These are phyloP conservation scores for Acanthamoeba quina DNA, from an alignment of 208 protist genomes.

Conservation along the genomic window DNA sequence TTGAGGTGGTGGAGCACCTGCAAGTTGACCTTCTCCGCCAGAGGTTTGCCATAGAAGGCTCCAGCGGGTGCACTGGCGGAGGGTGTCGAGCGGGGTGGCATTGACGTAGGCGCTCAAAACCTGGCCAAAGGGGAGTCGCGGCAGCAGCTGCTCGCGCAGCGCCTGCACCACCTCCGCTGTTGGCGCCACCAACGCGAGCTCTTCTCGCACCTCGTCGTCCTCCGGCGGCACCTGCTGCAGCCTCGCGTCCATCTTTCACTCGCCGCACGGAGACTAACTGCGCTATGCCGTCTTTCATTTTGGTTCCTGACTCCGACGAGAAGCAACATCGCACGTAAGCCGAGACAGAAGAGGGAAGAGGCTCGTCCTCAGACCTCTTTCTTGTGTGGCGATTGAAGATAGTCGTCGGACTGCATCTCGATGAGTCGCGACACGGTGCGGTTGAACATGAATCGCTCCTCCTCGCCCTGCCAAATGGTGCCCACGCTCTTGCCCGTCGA, in stretches of 20 bases:
- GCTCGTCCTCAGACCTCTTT: not conserved
- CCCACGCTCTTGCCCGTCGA: conserved; percentile 73
- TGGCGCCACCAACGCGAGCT: not conserved
- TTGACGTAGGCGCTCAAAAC: conserved; percentile 11
- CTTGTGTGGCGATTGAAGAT: conserved; percentile 79
- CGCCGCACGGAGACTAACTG: no score
- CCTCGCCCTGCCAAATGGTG: conserved; percentile 80
- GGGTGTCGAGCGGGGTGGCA: conserved; percentile 15
- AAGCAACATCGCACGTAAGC: not conserved
- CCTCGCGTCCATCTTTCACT: not conserved
- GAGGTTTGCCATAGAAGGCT: not conserved
- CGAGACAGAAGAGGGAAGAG: not conserved
- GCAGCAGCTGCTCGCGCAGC: not conserved
- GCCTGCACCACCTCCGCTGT: not conserved
- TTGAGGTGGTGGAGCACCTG: not conserved
- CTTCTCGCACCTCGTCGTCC: not conserved
- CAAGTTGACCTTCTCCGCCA: not conserved
- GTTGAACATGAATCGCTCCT: conserved; percentile 88
- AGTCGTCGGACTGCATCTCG: conserved; percentile 88
- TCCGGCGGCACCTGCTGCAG: not conserved
- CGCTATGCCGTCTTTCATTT: not conserved
- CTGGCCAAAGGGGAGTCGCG: conserved; percentile 13
- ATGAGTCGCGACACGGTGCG: conserved; percentile 84
- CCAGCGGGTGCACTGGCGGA: not conserved
- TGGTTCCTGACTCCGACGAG: no score